Evolutionary conservation across 371 early-diverging fungal genomes (phyloP).

Genomic region (Mortierella sp.): DNA sequence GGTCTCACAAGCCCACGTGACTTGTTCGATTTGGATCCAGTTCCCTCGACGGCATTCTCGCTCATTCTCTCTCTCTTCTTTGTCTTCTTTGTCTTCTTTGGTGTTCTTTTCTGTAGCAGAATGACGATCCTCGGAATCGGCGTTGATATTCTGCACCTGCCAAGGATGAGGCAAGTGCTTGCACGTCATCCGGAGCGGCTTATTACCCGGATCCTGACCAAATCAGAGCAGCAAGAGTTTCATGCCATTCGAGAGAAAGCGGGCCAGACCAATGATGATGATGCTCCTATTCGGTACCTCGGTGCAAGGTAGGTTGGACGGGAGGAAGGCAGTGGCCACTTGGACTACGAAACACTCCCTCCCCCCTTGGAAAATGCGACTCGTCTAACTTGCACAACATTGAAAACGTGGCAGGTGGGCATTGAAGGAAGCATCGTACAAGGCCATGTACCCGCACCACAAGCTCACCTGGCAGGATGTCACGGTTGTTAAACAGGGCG

Average conservation of each 20-base stretch:
- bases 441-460: constrained; percentile 69
- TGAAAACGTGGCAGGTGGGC: constrained; percentile 62
- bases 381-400: neutral
- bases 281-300: constrained; percentile 20
- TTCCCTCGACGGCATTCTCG: no score
- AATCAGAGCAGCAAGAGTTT: constrained; percentile 32
- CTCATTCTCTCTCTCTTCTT: neutral
- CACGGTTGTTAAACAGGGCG: constrained; percentile 59
- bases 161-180: constrained; percentile 21
- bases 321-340: no score
- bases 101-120: neutral
- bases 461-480: constrained; percentile 75
- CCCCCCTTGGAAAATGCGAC: no score
- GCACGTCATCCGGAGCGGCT: constrained; percentile 25
- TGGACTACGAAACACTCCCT: no score
- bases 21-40: no score
- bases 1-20: no score
- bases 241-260: constrained; percentile 1
- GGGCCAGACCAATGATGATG: constrained; percentile 7
- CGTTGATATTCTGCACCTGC: constrained; percentile 65
- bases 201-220: constrained; percentile 39
- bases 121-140: constrained; percentile 69
- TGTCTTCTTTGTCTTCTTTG: neutral
- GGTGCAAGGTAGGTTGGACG: constrained; percentile 26
- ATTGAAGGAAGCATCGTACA: constrained; percentile 74